Base-by-base conservation (phyloP, 2,329 filamentous ascomycete species). In the Pyricularia pennisetigena region DNA sequence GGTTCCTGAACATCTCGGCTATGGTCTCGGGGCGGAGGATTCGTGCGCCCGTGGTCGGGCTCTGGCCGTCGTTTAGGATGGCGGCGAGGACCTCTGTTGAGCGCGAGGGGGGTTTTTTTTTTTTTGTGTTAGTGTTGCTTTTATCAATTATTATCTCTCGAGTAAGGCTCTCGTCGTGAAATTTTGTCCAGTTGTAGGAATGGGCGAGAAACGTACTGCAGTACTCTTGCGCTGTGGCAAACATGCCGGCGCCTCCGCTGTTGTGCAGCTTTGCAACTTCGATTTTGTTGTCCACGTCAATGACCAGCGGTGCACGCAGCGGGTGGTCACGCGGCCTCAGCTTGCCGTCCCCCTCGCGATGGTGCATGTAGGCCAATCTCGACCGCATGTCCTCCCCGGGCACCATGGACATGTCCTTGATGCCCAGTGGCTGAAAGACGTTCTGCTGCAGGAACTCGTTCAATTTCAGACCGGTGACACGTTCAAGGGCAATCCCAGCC, bases 51-150 rank as follows among this genome's bases (percentile, higher is more conserved):
- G 26, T 24, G 0, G 72, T 80, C 0, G 88, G 83, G n/a, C 81
- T 85, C 0, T 78, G 83, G 68, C 88, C 88, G 70, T 88, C 79
- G 73, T 90, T 90, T 62, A 90, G 77, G 2, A 91, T 76, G 0
- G 81, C 79, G 0, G 85, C 82, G 9, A 90, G 81, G 68, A 90
- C 82, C 71, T 85, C 41, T 49, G 16, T 49, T 49, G 12, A 16
- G 41, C 4, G 35, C 12, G 4, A n/a, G n/a, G n/a, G n/a, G n/a
- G n/a, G n/a, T n/a, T n/a, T n/a, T n/a, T n/a, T 32, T 35, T 35
- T 12, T 12, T 49, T 41, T 20, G 35, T 20, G 41, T 49, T n/a
- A 49, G 41, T 49, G 35, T 2, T 14, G 20, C 2, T 41, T 6
- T 32, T n/a, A n/a, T 32, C 30, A 4, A 32, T 9, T 32, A 4